Conservation (phyloP, 2,329 filamentous ascomycete genomes). For the Septoria petroselini region DNA sequence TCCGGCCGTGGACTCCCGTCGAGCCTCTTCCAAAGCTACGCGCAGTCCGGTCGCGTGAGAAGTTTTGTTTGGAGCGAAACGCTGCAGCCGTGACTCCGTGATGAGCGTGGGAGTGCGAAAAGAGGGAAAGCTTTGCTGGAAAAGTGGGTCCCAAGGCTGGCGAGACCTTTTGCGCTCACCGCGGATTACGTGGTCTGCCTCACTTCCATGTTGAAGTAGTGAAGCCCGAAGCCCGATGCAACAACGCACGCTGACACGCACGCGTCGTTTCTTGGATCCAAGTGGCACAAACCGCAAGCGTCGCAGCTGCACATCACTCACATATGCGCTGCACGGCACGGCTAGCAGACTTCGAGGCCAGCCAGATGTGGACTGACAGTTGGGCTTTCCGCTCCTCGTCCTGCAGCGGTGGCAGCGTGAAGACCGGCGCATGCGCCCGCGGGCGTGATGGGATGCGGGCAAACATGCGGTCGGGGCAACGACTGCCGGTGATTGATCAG, state of each 20-base stretch:
- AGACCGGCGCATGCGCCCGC: slow-evolving; percentile 1
- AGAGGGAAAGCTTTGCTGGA: slow-evolving; percentile 5
- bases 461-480: background rate
- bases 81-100: background rate
- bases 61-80: background rate
- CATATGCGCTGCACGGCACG: background rate
- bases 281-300: slow-evolving; percentile 15
- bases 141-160: background rate
- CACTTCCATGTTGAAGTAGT: too few species aligned
- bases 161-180: background rate
- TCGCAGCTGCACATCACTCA: background rate
- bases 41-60: slow-evolving; percentile 4
- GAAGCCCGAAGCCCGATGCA: too few species aligned
- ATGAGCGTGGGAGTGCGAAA: background rate
- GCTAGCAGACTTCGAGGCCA: background rate
- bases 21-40: background rate
- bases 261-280: slow-evolving; percentile 11
- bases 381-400: background rate
- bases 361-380: slow-evolving; percentile 4
- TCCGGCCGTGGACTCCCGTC: slow-evolving; percentile 1
- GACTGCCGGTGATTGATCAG: slow-evolving; percentile 14
- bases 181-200: slow-evolving; percentile 3
- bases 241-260: slow-evolving; percentile 8
- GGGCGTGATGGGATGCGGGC: slow-evolving; percentile 7
- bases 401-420: slow-evolving; percentile 2